These are phyloP conservation scores for Rhodotorula sp. DNA, from an alignment of 1,284 basidiomycete species.

Conservation along the genomic window DNA sequence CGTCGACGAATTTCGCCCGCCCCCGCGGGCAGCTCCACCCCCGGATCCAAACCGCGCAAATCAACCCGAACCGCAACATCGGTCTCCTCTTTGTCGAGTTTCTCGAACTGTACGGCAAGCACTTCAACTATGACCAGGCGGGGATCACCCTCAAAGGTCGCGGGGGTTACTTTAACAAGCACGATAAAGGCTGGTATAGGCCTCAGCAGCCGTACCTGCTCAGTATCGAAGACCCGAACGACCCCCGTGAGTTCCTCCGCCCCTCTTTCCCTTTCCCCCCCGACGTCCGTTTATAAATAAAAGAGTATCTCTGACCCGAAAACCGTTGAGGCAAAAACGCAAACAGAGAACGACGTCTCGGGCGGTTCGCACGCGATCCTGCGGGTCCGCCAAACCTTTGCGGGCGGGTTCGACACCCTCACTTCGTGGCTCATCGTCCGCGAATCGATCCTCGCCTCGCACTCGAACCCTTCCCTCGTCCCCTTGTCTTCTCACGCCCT, in stretches of 20 bases:
- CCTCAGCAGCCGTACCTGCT: conserved; percentile 63
- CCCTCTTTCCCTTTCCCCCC: too few relatives aligned
- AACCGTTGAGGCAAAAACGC: too few relatives aligned
- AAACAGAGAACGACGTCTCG: conserved; percentile 85
- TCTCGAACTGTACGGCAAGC: conserved; percentile 89
- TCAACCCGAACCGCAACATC: conserved; percentile 81
- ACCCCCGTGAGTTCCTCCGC: conserved; percentile 64
- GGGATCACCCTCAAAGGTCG: conserved; percentile 85
- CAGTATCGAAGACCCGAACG: conserved; percentile 93
- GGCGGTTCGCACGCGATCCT: conserved; percentile 80
- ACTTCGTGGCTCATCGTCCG: conserved; percentile 64
- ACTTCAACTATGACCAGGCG: conserved; percentile 86
- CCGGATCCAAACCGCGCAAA: conserved; percentile 82
- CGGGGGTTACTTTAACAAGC: conserved; percentile 80
- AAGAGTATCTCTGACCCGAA: too few relatives aligned
- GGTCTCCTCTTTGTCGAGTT: conserved; percentile 93
- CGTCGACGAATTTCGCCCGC: too few relatives aligned
- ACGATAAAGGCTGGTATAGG: conserved; percentile 73
- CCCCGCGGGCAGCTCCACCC: conserved; percentile 71
- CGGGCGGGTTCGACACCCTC: conserved; percentile 82
- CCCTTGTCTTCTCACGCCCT: neutral
- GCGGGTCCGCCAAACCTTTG: conserved; percentile 76
- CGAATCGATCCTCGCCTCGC: conserved; percentile 29
- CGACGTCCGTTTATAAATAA: too few relatives aligned
- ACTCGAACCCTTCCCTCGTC: conserved; percentile 13